phyloP scores from a whole-genome alignment of 805 yeast genomes.

The Hanseniaspora mollemarum region DNA sequence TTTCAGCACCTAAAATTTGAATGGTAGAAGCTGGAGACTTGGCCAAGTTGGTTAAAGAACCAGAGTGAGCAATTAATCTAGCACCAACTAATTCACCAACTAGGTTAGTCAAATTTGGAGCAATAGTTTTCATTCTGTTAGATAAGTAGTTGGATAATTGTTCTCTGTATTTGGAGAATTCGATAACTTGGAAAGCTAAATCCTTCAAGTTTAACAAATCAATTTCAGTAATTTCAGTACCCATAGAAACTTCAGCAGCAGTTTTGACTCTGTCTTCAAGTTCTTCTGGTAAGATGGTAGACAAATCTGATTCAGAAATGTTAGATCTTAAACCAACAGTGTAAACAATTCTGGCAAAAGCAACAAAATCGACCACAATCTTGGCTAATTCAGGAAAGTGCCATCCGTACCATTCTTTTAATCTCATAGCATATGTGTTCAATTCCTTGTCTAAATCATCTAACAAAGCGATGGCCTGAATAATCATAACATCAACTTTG shows the following conservation, averaged over 20 bases:
- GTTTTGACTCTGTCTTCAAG: conserved; percentile 81
- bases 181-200: conserved; percentile 92
- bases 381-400: conserved; percentile 99
- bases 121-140: conserved; percentile 96
- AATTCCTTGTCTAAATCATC: conserved; percentile 96
- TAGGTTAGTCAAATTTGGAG: conserved; percentile 89
- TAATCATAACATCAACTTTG: conserved; percentile 97
- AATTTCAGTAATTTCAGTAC: conserved; percentile 90
- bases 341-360: conserved; percentile 86
- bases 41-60: conserved; percentile 85
- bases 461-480: conserved; percentile 92
- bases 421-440: conserved; percentile 96
- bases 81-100: conserved; percentile 99
- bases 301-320: conserved; percentile 80
- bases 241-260: conserved; percentile 99
- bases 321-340: conserved; percentile 89
- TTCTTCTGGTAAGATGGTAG: conserved; percentile 86
- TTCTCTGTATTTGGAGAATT: conserved; percentile 92
- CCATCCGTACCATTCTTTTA: conserved; percentile 99
- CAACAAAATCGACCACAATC: conserved; percentile 89
- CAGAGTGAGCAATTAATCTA: conserved; percentile 93
- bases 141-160: conserved; percentile 83
- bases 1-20: conserved; percentile 97
- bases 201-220: conserved; percentile 82
- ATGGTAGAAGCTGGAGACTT: conserved; percentile 98